Evolutionary conservation across 805 yeast species (phyloP).

Genomic region (Yamadazyma tumulicola): DNA sequence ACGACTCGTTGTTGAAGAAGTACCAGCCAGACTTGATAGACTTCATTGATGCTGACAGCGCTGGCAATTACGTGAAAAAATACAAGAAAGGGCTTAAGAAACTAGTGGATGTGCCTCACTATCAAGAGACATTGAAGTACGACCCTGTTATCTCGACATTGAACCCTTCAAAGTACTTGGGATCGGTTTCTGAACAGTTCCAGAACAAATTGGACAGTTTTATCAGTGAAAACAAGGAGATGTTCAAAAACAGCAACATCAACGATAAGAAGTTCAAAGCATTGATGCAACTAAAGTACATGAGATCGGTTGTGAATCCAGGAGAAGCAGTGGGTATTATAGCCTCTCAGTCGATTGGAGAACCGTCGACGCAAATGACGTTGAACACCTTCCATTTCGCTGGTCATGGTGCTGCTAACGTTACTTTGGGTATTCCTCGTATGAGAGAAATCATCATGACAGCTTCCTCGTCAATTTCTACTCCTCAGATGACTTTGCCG

Average conservation of each 20-base stretch:
- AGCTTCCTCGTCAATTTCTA: conserved; percentile 89
- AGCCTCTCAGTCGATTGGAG: conserved; percentile 98
- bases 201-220: conserved; percentile 74
- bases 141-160: conserved; percentile 86
- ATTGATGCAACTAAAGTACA: conserved; percentile 95
- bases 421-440: conserved; percentile 99
- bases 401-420: conserved; percentile 99
- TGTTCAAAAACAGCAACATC: conserved; percentile 52
- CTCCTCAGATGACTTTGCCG: conserved; percentile 99
- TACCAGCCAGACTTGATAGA: conserved; percentile 70
- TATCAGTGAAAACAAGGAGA: conserved; percentile 50
- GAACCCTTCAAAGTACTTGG: conserved; percentile 87
- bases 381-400: conserved; percentile 96
- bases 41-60: conserved; percentile 74
- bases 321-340: conserved; percentile 98
- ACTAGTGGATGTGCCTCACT: conserved; percentile 60
- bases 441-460: conserved; percentile 99
- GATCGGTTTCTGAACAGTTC: conserved; percentile 89
- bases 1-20: conserved; percentile 78
- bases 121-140: conserved; percentile 58
- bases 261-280: conserved; percentile 87
- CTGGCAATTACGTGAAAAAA: conserved; percentile 78
- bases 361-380: conserved; percentile 99
- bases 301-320: conserved; percentile 91
- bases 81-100: conserved; percentile 68